These are phyloP conservation scores for Phytophthora quininea DNA, from an alignment of 352 stramenopile species.

Conservation along the genomic window DNA sequence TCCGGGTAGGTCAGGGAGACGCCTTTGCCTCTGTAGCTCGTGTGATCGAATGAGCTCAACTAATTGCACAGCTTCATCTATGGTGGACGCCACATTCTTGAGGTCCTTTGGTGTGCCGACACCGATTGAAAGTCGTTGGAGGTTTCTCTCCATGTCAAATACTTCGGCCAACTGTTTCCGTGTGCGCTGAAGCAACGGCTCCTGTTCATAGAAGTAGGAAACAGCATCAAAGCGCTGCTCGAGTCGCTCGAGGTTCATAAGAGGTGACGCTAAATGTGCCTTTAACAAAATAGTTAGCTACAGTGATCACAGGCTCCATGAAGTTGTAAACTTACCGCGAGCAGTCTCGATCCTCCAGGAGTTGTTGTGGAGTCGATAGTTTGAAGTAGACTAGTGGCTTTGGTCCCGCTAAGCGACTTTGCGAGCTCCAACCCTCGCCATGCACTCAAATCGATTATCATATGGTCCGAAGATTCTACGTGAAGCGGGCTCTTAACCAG, in stretches of 20 bases:
- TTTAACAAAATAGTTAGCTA: slow-evolving; percentile 13
- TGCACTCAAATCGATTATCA: slow-evolving; percentile 81
- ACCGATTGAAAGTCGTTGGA: slow-evolving; percentile 67
- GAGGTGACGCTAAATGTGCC: slow-evolving; percentile 67
- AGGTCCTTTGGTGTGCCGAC: slow-evolving; percentile 73
- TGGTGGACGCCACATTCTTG: slow-evolving; percentile 65
- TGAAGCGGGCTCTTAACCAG: slow-evolving; percentile 51
- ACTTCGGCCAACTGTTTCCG: slow-evolving; percentile 63
- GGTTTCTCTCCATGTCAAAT: slow-evolving; percentile 75
- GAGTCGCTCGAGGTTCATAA: slow-evolving; percentile 64
- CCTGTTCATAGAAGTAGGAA: slow-evolving; percentile 51
- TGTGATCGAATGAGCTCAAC: slow-evolving; percentile 37
- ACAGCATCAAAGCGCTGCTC: slow-evolving; percentile 59
- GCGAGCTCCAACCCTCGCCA: slow-evolving; percentile 76
- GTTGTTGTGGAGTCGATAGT: slow-evolving; percentile 72
- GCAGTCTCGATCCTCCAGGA: slow-evolving; percentile 63
- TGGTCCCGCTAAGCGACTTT: slow-evolving; percentile 65
- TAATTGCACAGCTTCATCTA: slow-evolving; percentile 54
- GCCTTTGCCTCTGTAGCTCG: slow-evolving; percentile 24
- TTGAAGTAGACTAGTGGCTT: slow-evolving; percentile 64
- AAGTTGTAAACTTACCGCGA: slow-evolving; percentile 48
- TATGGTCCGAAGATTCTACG: slow-evolving; percentile 71
- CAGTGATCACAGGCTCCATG: neutral
- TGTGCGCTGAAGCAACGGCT: slow-evolving; percentile 51
- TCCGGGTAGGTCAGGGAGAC: slow-evolving; percentile 31